Conservation (phyloP, 1,284 basidiomycete genomes). For the Rhodofomes roseus region DNA sequence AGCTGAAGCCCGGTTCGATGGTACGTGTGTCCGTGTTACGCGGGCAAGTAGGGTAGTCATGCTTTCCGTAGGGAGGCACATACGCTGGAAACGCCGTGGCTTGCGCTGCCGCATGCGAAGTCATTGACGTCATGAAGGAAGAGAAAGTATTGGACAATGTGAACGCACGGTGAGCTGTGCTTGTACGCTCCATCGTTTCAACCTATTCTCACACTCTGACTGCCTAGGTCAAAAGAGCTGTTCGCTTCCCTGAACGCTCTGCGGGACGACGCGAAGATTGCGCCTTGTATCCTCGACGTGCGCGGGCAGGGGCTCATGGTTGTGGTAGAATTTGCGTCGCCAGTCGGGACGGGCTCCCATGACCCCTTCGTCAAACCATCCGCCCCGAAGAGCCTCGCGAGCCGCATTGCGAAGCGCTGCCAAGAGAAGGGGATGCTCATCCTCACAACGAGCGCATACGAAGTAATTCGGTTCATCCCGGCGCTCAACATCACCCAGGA, state of each 20-base stretch:
- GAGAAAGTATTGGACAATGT: conserved; percentile 83
- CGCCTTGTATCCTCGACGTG: conserved; percentile 66
- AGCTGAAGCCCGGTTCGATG: conserved; percentile 78
- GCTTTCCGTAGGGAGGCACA: conserved; percentile 66
- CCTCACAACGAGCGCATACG: conserved; percentile 76
- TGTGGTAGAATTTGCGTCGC: conserved; percentile 75
- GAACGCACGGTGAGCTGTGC: conserved; percentile 49
- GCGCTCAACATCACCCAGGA: conserved; percentile 61
- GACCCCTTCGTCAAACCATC: conserved; percentile 39
- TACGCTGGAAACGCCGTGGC: conserved; percentile 89
- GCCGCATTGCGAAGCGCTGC: conserved; percentile 76
- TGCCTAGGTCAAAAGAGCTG: conserved; percentile 66
- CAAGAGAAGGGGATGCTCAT: conserved; percentile 82
- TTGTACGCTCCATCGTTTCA: background rate
- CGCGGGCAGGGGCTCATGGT: conserved; percentile 81
- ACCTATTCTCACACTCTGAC: background rate
- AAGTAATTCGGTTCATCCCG: conserved; percentile 80
- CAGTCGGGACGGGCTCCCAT: conserved; percentile 38
- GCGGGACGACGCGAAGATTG: conserved; percentile 47
- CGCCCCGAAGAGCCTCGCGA: conserved; percentile 65
- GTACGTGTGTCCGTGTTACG: conserved; percentile 32
- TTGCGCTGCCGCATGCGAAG: conserved; percentile 85
- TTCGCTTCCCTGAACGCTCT: conserved; percentile 58
- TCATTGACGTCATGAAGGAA: conserved; percentile 72
- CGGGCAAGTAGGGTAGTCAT: conserved; percentile 7